Evolutionary conservation across 331 rosid genomes (phyloP).

Genomic region (Quercus phellos): DNA sequence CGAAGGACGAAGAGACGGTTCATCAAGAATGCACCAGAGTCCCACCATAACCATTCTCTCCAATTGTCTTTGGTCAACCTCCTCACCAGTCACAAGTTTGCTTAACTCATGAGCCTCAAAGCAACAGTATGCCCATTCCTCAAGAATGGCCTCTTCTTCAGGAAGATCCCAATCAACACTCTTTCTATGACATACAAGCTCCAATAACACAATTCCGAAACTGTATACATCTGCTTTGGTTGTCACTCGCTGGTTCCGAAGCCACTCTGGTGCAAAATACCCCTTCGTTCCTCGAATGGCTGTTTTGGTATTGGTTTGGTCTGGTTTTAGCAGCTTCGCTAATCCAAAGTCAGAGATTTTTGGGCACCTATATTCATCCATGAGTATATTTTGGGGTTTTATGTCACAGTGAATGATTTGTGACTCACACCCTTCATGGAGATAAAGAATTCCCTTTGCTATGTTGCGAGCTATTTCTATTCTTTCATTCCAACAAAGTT

Average conservation of each 20-base stretch:
- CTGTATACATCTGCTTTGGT: conserved; percentile 46
- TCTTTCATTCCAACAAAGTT: conserved; percentile 43
- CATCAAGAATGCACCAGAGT: conserved; percentile 18
- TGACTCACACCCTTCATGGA: conserved; percentile 7
- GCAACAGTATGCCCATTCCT: conserved; percentile 1
- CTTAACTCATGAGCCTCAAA: neutral
- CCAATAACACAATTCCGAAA: conserved; percentile 42
- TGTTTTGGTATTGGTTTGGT: conserved; percentile 45
- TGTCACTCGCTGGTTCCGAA: conserved; percentile 31
- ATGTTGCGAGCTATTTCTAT: conserved; percentile 26
- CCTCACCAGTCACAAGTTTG: neutral
- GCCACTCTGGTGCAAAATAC: conserved; percentile 48
- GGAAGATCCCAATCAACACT: conserved; percentile 10
- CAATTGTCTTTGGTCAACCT: neutral
- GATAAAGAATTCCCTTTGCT: conserved; percentile 43
- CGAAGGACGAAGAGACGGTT: conserved; percentile 4
- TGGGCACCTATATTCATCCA: conserved; percentile 39
- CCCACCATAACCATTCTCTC: conserved; percentile 5
- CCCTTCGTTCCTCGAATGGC: conserved; percentile 50
- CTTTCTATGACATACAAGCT: conserved; percentile 37
- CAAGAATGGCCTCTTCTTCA: conserved; percentile 12
- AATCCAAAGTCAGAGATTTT: conserved; percentile 51
- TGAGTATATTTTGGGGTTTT: conserved; percentile 49
- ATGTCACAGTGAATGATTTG: conserved; percentile 45
- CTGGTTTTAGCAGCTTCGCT: conserved; percentile 40